phyloP scores from a whole-genome alignment of 768 basidiomycete species.

The Mycena rebaudengoi region DNA sequence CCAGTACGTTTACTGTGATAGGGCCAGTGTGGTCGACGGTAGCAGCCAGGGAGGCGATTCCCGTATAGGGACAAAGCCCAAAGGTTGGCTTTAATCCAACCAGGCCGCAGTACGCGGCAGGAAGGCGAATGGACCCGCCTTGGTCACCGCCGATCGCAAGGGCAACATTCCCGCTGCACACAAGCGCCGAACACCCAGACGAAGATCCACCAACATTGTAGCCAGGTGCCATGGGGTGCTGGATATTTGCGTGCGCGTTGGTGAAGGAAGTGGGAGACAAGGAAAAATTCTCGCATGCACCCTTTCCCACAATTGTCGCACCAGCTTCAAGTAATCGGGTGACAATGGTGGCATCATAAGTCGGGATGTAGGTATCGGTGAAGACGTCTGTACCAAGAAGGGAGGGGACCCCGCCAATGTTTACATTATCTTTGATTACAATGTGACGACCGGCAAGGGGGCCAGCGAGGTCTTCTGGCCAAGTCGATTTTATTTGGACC shows the following conservation, averaged over 20 bases:
- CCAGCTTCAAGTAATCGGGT: constrained; percentile 53
- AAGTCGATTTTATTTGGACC: constrained; percentile 23
- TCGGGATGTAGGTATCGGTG: constrained; percentile 58
- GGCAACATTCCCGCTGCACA: constrained; percentile 40
- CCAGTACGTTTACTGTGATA: constrained; percentile 47
- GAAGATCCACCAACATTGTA: constrained; percentile 47
- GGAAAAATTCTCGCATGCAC: constrained; percentile 83
- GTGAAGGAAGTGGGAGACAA: constrained; percentile 48
- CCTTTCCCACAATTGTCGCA: constrained; percentile 67
- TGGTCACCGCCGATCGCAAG: constrained; percentile 53
- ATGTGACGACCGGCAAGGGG: constrained; percentile 43
- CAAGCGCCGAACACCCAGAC: constrained; percentile 46
- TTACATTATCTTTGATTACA: constrained; percentile 74
- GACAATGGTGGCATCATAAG: constrained; percentile 72
- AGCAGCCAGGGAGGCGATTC: constrained; percentile 49
- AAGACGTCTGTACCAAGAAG: constrained; percentile 63
- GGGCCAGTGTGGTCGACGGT: constrained; percentile 52
- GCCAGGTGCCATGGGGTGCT: constrained; percentile 45
- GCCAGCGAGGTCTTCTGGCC: constrained; percentile 6
- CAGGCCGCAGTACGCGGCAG: constrained; percentile 51
- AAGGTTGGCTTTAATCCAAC: constrained; percentile 51
- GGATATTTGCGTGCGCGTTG: constrained; percentile 32
- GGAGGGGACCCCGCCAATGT: constrained; percentile 56
- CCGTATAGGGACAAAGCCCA: constrained; percentile 57
- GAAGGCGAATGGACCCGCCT: constrained; percentile 53